Conservation (phyloP, 2,329 filamentous ascomycete species). For the Ophiocordyceps unilateralis region DNA sequence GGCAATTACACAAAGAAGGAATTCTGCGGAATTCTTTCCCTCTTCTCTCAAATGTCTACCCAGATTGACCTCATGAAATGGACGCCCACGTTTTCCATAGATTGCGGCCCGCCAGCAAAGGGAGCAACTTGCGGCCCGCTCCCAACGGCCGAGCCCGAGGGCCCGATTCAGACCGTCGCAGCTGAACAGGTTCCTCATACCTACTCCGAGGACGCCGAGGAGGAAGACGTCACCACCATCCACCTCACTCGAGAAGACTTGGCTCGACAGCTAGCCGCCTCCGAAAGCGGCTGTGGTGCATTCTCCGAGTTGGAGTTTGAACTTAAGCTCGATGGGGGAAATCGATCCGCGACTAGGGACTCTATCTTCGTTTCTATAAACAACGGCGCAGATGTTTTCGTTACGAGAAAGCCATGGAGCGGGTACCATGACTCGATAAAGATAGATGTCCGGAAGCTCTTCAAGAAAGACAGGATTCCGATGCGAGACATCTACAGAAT, state of each 20-base stretch:
- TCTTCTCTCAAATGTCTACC: not conserved
- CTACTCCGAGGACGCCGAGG: not conserved
- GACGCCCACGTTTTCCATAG: not conserved
- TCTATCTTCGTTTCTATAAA: not conserved
- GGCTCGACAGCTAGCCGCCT: not conserved
- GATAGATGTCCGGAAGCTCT: not conserved
- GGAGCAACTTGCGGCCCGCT: not conserved
- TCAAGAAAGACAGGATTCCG: not conserved
- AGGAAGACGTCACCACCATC: not conserved
- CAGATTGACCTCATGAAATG: not conserved
- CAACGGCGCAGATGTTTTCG: not conserved
- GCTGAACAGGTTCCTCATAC: not conserved
- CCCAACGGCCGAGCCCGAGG: not conserved
- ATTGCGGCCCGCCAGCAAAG: not conserved
- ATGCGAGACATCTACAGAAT: not conserved
- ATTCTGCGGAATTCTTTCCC: not conserved
- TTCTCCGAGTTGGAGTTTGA: not conserved
- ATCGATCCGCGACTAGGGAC: not conserved
- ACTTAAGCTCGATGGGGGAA: not conserved
- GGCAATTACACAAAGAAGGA: not conserved
- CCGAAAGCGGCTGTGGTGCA: not conserved
- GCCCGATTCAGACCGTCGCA: too few species aligned
- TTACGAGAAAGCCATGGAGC: not conserved
- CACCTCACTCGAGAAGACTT: not conserved
- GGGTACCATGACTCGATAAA: not conserved